Conservation (phyloP, 495 filamentous ascomycete species). For the Aspergillus taichungensis region DNA sequence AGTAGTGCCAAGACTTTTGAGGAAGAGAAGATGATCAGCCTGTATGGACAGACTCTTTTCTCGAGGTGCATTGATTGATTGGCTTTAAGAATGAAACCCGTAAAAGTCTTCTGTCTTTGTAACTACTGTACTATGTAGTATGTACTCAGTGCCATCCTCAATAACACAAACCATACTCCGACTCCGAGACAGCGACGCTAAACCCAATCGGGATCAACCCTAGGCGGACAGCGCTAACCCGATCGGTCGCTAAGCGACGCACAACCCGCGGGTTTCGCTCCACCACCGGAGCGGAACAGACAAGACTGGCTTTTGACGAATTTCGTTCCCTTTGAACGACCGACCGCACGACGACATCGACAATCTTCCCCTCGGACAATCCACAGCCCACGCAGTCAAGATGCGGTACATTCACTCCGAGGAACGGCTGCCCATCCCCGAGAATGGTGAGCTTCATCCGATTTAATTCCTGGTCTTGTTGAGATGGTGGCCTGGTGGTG, state of each 20-base stretch:
- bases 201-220: conserved; percentile 22
- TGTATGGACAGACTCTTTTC: too few species aligned
- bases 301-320: conserved; percentile 24
- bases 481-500: too few species aligned
- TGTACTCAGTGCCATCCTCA: not conserved
- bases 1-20: too few species aligned
- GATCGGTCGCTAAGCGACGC: conserved; percentile 38
- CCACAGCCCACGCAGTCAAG: conserved; percentile 49
- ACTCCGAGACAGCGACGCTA: too few species aligned
- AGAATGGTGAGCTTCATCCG: conserved; percentile 69
- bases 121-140: too few species aligned
- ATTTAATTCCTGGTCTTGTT: conserved; percentile 10
- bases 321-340: conserved; percentile 38
- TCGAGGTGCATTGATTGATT: too few species aligned
- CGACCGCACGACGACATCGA: conserved; percentile 37
- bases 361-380: conserved; percentile 41
- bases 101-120: too few species aligned
- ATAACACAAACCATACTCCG: too few species aligned
- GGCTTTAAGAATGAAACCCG: too few species aligned
- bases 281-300: conserved; percentile 25
- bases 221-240: conserved; percentile 29
- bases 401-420: conserved; percentile 98
- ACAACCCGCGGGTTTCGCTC: conserved; percentile 45
- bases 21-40: too few species aligned
- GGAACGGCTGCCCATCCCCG: conserved; percentile 88